Base-by-base conservation (phyloP, 2,329 filamentous ascomycete genomes). In the Davidsoniella virescens region DNA sequence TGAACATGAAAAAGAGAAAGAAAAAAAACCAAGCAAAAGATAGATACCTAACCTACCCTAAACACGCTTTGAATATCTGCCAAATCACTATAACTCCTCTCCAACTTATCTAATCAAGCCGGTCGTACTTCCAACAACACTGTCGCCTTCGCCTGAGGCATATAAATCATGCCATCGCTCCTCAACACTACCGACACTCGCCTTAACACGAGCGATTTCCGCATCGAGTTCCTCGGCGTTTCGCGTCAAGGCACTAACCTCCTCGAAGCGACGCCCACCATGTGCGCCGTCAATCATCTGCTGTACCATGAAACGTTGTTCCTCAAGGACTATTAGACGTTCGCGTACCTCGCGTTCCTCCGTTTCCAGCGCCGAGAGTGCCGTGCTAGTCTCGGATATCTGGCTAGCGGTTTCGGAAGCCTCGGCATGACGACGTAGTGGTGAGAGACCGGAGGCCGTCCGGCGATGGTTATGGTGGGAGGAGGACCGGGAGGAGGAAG, bases 281-380 rank as follows among this genome's bases (percentile, higher is more conserved):
- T 81, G 82, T 0, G 87, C 86, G 54, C 81, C 77, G 6, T 76
- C 76, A 42, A 94, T 77, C 87, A 94, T 94, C 57, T 85, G 80
- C 37, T 80, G 78, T 0, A 95, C 87, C 65, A 94, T 78, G 64
- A 93, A 94, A 55, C 80, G 82, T 63, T 95, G 88, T 65, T 95
- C 88, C 62, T 94, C 87, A 1, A 95, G 71, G 5, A 95, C 81
- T 26, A 92, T 83, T 10, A 94, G 67, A 3, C 79, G 71, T 59
- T 94, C 87, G 14, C 83, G 76, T 1, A 93, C 67, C 17, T 85
- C 77, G 61, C 86, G 90, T 63, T 94, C 87, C 61, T 94, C 87
- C 0, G 75, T 76, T 63, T 94, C 87, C 4, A 94, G 65, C 33
- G 70, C 67, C 8, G 51, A 49, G 17, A 50, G 39, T 18, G 47